Evolutionary conservation across 768 basidiomycete genomes (phyloP).

Genomic region (Chlorophyllum brunneum): DNA sequence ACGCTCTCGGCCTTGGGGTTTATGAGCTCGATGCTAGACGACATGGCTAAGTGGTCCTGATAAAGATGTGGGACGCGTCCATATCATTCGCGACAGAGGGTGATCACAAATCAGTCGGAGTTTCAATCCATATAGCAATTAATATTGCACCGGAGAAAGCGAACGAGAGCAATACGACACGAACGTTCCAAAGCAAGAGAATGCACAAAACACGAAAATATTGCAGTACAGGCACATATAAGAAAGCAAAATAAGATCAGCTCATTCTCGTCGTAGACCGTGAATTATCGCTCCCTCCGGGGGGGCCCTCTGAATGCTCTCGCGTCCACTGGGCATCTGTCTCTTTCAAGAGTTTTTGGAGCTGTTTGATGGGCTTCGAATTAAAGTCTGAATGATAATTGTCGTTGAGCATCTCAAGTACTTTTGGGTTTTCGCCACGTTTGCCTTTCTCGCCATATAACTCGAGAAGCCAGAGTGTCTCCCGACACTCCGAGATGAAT

Average conservation of each 20-base stretch:
- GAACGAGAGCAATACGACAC: conserved; percentile 10
- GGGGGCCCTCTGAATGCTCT: conserved; percentile 18
- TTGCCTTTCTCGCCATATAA: conserved; percentile 56
- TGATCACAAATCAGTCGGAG: conserved; percentile 11
- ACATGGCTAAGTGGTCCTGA: conserved; percentile 36
- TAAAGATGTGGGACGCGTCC: conserved; percentile 8
- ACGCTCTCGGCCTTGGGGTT: conserved; percentile 97
- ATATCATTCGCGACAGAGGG: conserved; percentile 2
- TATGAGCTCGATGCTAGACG: conserved; percentile 88
- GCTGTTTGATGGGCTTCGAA: conserved; percentile 43
- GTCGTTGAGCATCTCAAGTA: conserved; percentile 50
- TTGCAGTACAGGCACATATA: neutral
- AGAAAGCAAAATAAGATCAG: conserved; percentile 1
- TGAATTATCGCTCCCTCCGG: neutral
- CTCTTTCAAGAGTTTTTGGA: conserved; percentile 44
- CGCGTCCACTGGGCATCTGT: conserved; percentile 44
- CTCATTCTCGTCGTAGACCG: conserved; percentile 7
- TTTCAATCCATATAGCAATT: conserved; percentile 1
- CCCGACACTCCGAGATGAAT: conserved; percentile 46
- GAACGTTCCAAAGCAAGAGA: neutral
- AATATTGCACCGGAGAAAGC: neutral
- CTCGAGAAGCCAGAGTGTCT: conserved; percentile 45
- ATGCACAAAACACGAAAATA: neutral
- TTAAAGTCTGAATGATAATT: conserved; percentile 33
- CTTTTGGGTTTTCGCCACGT: conserved; percentile 43